Evolutionary conservation across 768 basidiomycete genomes (phyloP).

Genomic region (Tricholoma terreum): DNA sequence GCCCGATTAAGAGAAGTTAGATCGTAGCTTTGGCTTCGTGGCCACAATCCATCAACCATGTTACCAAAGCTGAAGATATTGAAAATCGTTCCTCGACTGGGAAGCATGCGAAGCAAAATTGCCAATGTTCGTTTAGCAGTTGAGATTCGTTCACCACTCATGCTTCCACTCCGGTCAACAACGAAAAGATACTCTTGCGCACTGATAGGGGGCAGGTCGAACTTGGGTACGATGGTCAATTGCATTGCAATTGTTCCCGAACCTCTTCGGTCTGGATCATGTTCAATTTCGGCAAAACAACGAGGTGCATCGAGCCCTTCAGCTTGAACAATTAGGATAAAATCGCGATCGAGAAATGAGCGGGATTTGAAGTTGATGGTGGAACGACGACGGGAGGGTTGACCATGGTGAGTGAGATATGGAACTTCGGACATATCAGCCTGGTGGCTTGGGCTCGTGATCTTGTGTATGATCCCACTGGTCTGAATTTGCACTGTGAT

Average conservation of each 20-base stretch:
- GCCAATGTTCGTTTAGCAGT: constrained; percentile 46
- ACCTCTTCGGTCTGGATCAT: constrained; percentile 17
- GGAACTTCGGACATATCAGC: constrained; percentile 27
- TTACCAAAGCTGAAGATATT: constrained; percentile 59
- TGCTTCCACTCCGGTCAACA: constrained; percentile 57
- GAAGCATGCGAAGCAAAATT: constrained; percentile 49
- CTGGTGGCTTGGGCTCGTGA: constrained; percentile 45
- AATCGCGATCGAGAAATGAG: constrained; percentile 44
- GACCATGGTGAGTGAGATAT: constrained; percentile 33
- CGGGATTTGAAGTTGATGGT: constrained; percentile 38
- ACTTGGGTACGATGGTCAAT: constrained; percentile 52
- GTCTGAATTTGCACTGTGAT: constrained; percentile 49
- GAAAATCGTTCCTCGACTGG: constrained; percentile 39
- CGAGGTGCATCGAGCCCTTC: constrained; percentile 50
- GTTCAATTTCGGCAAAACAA: constrained; percentile 49
- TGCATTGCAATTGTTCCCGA: constrained; percentile 45
- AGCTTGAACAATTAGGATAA: constrained; percentile 48
- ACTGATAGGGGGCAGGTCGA: constrained; percentile 37
- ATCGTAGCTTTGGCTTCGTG: constrained; percentile 28
- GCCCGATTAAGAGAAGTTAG: constrained; percentile 32
- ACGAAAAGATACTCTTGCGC: constrained; percentile 60
- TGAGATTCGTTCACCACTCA: constrained; percentile 39
- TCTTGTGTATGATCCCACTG: constrained; percentile 37
- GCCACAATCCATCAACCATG: constrained; percentile 31
- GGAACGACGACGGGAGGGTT: constrained; percentile 37